Conservation (phyloP, 306 rosid genomes). For the Delonix regia region DNA sequence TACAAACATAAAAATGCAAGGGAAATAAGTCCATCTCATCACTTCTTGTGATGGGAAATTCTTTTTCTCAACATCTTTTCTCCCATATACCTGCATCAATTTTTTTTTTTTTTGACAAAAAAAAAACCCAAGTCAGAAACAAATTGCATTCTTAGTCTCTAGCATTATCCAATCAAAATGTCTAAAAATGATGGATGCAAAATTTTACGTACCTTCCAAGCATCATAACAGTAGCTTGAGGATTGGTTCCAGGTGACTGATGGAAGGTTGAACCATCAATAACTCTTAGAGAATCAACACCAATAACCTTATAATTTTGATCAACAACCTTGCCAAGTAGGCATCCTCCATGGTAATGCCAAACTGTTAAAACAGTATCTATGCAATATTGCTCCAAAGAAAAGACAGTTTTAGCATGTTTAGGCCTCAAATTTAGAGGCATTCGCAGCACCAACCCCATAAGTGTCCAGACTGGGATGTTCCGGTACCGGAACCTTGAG, state of each 20-base stretch:
- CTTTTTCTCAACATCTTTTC: constrained; percentile 52
- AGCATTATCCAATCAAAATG: not conserved
- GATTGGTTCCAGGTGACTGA: constrained; percentile 70
- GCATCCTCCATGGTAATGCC: constrained; percentile 92
- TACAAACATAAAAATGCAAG: not conserved
- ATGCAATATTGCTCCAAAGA: constrained; percentile 72
- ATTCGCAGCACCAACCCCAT: constrained; percentile 46
- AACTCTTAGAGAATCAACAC: constrained; percentile 68
- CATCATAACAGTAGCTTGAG: constrained; percentile 89
- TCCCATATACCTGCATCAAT: constrained; percentile 66
- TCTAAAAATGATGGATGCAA: too few relatives aligned
- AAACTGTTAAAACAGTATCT: constrained; percentile 75
- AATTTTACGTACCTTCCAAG: constrained; percentile 63
- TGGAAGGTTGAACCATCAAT: constrained; percentile 83
- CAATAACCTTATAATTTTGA: constrained; percentile 57
- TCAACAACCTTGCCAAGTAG: constrained; percentile 69
- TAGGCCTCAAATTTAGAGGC: constrained; percentile 64
- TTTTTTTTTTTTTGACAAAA: not conserved
- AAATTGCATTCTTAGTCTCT: not conserved
- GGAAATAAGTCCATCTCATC: constrained; percentile 24
- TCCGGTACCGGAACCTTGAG: constrained; percentile 53
- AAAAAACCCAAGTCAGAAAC: not conserved
- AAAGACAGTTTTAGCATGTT: constrained; percentile 46
- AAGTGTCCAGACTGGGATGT: constrained; percentile 42
- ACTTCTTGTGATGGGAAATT: not conserved